phyloP scores from a whole-genome alignment of 768 basidiomycete species.

The Hericium erinaceus region DNA sequence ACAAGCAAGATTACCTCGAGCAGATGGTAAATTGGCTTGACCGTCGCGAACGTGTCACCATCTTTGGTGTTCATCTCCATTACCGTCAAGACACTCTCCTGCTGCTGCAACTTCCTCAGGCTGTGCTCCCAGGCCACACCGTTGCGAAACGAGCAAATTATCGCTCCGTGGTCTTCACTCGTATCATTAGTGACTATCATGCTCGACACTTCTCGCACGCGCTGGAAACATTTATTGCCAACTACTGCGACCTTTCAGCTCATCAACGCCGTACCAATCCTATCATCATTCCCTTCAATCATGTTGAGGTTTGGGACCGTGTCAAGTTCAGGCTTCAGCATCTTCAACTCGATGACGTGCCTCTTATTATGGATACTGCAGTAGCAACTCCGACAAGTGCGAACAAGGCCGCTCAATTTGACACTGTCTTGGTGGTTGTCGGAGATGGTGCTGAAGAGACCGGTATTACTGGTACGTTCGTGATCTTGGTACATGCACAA shows the following conservation, averaged over 20 bases:
- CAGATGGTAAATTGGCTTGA: conserved; percentile 25
- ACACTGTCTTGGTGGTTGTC: no score
- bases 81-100: background rate
- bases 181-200: no score
- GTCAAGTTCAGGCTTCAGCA: background rate
- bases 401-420: background rate
- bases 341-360: background rate
- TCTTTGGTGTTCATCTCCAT: background rate
- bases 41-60: background rate
- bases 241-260: no score
- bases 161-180: no score
- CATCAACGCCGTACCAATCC: no score
- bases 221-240: background rate
- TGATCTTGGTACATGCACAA: no score
- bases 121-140: no score
- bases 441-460: background rate
- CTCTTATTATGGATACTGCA: background rate
- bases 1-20: conserved; percentile 15
- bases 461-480: background rate
- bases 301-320: background rate
- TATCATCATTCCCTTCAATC: background rate
- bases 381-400: background rate
- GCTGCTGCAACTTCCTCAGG: background rate
- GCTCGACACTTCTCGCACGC: background rate
- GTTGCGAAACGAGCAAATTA: no score